Conservation (phyloP, 2,329 filamentous ascomycete genomes). For the Penicillium concentricum region DNA sequence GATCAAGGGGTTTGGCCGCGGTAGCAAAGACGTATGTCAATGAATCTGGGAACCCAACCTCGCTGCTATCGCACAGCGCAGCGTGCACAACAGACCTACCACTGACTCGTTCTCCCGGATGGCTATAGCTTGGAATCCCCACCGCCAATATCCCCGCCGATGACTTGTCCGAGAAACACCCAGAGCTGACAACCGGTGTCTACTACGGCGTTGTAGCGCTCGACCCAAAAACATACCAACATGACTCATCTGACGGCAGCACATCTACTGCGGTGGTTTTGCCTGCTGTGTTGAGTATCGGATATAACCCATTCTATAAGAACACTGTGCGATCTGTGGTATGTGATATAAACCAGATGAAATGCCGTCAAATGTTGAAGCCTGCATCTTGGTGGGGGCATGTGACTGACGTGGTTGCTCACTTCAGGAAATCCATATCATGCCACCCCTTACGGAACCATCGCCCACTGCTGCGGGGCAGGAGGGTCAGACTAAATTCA, state of each 20-base stretch:
- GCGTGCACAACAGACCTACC: background rate
- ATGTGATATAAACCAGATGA: constrained; percentile 22
- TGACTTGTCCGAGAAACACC: constrained; percentile 59
- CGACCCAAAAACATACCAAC: constrained; percentile 42
- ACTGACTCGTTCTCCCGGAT: constrained; percentile 1
- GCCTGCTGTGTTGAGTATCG: constrained; percentile 90
- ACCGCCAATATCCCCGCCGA: constrained; percentile 81
- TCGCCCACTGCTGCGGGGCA: constrained; percentile 32
- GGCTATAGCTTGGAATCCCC: constrained; percentile 78
- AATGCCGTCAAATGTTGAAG: background rate
- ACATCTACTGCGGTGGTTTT: constrained; percentile 51
- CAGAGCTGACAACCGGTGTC: constrained; percentile 70
- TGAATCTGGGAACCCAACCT: background rate
- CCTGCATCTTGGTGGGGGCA: background rate
- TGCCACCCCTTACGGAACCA: constrained; percentile 64
- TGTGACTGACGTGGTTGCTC: background rate
- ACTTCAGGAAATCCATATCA: constrained; percentile 73
- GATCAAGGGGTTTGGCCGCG: constrained; percentile 88
- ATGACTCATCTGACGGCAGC: constrained; percentile 16
- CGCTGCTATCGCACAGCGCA: background rate
- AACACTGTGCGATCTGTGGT: constrained; percentile 78
- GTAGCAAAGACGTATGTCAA: constrained; percentile 75
- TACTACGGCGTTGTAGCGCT: constrained; percentile 93
- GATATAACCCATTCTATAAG: constrained; percentile 97
- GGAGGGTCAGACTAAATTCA: constrained; percentile 34